Base-by-base conservation (phyloP, 176 grass and related monocot genomes). In the Aechmea fasciata region DNA sequence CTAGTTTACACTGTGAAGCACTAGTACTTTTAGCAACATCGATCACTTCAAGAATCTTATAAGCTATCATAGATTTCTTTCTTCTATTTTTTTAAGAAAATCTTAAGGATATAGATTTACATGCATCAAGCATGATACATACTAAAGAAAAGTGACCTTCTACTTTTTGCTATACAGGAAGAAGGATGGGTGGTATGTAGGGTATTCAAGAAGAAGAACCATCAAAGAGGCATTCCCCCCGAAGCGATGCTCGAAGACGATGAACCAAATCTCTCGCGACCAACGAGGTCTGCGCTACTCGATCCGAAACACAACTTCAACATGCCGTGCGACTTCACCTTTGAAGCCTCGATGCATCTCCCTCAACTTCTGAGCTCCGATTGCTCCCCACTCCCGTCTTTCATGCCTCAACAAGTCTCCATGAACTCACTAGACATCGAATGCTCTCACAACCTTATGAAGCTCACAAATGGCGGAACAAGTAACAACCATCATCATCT, bases 101-200 rank as follows among this genome's bases (percentile, higher is more conserved):
- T 41, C 33, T 6, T 41, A 41, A 41, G 33, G 33, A 7, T 41
- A 41, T 41, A 41, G 33, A 41, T 41, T 41, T 41, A 41, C 33
- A 41, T 41, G 33, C 33, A 41, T 41, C 33, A 41, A 41, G 3
- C 6, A 41, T 41, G 33, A 41, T 41, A 41, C 33, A 19, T 61
- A 19, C 15, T 61, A 22, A 59, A n/a, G 10, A 59, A n/a, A 19
- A 10, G 7, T 57, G n/a, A 15, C 15, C 63, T 73, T 3, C 47
- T 82, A 14, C 55, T 55, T 59, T 77, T 67, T 80, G 57, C 24
- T 77, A 69, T 90, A 72, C 80, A 99, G 94, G 94, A 90, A 78
- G 94, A 99, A 77, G 94, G 90, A 51, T 99, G 94, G 94, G 94
- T 99, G 50, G 94, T 99, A 29, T 99, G 94, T 82, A 91, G 90